These are phyloP conservation scores for Talaromyces sp. DNA, from an alignment of 2,329 filamentous ascomycete species.

Conservation along the genomic window DNA sequence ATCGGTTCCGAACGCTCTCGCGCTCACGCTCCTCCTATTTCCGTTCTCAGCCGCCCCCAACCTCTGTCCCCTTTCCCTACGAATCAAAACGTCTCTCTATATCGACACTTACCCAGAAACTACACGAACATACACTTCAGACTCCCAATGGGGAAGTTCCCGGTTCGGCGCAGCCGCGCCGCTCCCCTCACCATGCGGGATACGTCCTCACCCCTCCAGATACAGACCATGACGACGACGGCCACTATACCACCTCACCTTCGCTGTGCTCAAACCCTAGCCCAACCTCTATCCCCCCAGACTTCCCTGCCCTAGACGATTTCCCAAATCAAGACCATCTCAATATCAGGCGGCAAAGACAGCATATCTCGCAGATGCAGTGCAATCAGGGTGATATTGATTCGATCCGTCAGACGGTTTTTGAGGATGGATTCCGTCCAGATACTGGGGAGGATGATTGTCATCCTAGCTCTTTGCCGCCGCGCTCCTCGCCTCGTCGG, in stretches of 20 bases:
- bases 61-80: constrained; percentile 48
- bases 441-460: constrained; percentile 33
- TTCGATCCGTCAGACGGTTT: constrained; percentile 39
- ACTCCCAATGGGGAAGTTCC: constrained; percentile 21
- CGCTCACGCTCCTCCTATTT: constrained; percentile 38
- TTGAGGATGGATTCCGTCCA: constrained; percentile 26
- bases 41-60: constrained; percentile 40
- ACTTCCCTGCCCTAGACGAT: constrained; percentile 21
- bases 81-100: constrained; percentile 44
- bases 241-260: constrained; percentile 52
- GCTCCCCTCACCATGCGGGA: constrained; percentile 25
- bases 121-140: constrained; percentile 44
- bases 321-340: constrained; percentile 16
- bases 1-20: constrained; percentile 33
- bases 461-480: constrained; percentile 43
- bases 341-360: constrained; percentile 39
- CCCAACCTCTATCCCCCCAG: constrained; percentile 33
- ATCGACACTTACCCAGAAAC: constrained; percentile 42
- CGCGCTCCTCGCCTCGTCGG: constrained; percentile 35
- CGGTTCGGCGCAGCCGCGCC: constrained; percentile 12
- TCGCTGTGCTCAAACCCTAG: constrained; percentile 55
- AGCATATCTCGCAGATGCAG: constrained; percentile 45
- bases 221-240: constrained; percentile 43
- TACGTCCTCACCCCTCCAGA: constrained; percentile 42
- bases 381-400: constrained; percentile 41